These are phyloP conservation scores for Garcia nutans DNA, from an alignment of 345 rosid species.

Conservation along the genomic window DNA sequence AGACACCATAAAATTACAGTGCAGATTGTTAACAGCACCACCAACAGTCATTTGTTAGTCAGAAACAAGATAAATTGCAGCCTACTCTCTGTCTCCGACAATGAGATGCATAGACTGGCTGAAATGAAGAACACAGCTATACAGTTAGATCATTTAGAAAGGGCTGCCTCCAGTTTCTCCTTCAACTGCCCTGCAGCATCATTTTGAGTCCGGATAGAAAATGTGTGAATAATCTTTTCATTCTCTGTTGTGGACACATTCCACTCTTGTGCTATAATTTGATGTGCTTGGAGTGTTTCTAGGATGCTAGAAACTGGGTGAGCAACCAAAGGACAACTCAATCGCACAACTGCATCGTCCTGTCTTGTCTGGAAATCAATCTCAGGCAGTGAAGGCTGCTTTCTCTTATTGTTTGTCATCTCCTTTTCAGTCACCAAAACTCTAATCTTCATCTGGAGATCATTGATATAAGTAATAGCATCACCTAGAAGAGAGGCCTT, in stretches of 20 bases:
- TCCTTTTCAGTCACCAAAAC: conserved; percentile 76
- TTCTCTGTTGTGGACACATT: conserved; percentile 57
- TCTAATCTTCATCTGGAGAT: conserved; percentile 71
- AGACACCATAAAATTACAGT: conserved; percentile 8
- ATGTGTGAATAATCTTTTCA: conserved; percentile 69
- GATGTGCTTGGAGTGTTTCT: conserved; percentile 64
- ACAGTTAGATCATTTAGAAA: conserved; percentile 44
- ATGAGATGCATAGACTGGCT: not conserved
- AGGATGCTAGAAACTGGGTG: conserved; percentile 72
- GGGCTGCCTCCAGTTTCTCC: conserved; percentile 66
- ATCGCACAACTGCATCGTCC: conserved; percentile 69
- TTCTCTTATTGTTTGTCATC: conserved; percentile 41
- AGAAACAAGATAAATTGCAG: not conserved
- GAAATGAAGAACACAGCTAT: conserved; percentile 3
- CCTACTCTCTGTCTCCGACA: not conserved
- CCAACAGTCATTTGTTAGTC: conserved; percentile 14
- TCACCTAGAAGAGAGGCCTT: conserved; percentile 91
- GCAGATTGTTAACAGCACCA: conserved; percentile 7
- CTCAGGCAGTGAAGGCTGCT: conserved; percentile 48
- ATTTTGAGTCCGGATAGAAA: conserved; percentile 58
- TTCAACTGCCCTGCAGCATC: conserved; percentile 82
- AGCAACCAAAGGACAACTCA: conserved; percentile 67
- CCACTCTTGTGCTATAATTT: conserved; percentile 56
- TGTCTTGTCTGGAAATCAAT: conserved; percentile 71
- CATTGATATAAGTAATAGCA: conserved; percentile 78